These are phyloP conservation scores for Zymoseptoria crescenta DNA, from an alignment of 2,329 filamentous ascomycete genomes.

Conservation along the genomic window DNA sequence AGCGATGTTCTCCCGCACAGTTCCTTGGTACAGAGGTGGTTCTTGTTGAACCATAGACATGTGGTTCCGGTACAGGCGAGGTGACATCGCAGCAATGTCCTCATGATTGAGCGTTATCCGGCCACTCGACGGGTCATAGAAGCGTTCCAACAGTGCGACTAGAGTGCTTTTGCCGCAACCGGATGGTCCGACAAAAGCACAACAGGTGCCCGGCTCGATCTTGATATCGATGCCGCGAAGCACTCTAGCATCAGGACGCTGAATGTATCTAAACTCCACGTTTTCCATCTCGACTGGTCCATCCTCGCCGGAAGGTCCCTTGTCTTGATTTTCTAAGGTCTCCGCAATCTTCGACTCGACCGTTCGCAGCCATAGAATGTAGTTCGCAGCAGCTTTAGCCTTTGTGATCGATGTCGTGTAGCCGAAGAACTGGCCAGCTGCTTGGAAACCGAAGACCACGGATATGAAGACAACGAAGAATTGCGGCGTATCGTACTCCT, in stretches of 20 bases:
- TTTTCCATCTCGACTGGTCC: conserved; percentile 18
- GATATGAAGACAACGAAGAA: conserved; percentile 55
- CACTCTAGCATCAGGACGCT: conserved; percentile 20
- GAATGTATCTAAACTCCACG: conserved; percentile 26
- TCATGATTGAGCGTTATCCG: conserved; percentile 45
- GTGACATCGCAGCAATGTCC: conserved; percentile 52
- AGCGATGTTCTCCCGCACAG: conserved; percentile 52
- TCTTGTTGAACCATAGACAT: conserved; percentile 70
- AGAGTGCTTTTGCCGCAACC: conserved; percentile 43
- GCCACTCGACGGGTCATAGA: conserved; percentile 38
- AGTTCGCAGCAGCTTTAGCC: conserved; percentile 34
- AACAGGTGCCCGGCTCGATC: conserved; percentile 33
- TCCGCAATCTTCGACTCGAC: conserved; percentile 33
- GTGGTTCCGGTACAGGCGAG: conserved; percentile 54
- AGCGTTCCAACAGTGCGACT: conserved; percentile 40
- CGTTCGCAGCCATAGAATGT: conserved; percentile 38
- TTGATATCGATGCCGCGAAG: conserved; percentile 24
- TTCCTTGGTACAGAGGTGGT: conserved; percentile 62
- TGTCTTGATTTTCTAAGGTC: conserved; percentile 26
- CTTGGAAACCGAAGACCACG: conserved; percentile 56
- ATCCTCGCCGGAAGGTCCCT: conserved; percentile 21
- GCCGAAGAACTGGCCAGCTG: conserved; percentile 58
- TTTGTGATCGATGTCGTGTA: conserved; percentile 42
- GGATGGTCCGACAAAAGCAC: conserved; percentile 42
- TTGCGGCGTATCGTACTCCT: conserved; percentile 31